These are phyloP conservation scores for Clitopilus hobsonii DNA, from an alignment of 768 basidiomycete genomes.

Conservation along the genomic window DNA sequence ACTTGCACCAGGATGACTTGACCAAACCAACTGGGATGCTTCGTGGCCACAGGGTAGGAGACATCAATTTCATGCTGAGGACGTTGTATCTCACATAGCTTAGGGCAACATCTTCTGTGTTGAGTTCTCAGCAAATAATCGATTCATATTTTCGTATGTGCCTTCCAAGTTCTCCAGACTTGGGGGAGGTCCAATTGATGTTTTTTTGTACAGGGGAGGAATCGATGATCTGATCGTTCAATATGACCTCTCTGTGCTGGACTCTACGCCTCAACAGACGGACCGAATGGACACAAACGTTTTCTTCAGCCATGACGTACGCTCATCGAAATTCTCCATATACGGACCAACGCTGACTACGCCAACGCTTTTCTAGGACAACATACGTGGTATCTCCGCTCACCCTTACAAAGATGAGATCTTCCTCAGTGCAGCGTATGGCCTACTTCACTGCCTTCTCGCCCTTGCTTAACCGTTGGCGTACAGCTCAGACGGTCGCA, in stretches of 20 bases:
- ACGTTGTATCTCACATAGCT: neutral
- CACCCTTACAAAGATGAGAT: conserved; percentile 67
- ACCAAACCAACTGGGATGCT: conserved; percentile 35
- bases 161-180: conserved; percentile 2
- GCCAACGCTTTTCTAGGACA: conserved; percentile 40
- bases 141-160: conserved; percentile 41
- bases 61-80: too few species aligned
- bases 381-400: conserved; percentile 58
- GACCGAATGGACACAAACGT: conserved; percentile 12
- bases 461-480: conserved; percentile 1
- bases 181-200: neutral
- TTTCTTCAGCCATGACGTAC: conserved; percentile 25
- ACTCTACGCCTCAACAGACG: conserved; percentile 11
- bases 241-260: conserved; percentile 45
- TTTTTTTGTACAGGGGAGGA: conserved; percentile 41
- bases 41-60: conserved; percentile 42
- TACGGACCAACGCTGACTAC: neutral
- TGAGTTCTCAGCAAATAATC: conserved; percentile 64
- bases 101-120: conserved; percentile 71
- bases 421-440: conserved; percentile 65
- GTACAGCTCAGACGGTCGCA: conserved; percentile 64
- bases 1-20: conserved; percentile 59
- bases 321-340: neutral
- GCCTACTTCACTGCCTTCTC: conserved; percentile 7
- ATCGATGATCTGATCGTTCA: conserved; percentile 46